Percentiles rank a stretch among this genome's conserved stretches.
phyloP scores from a whole-genome alignment of 2,329 filamentous ascomycete genomes.

The Stagonosporopsis rhizophila region DNA sequence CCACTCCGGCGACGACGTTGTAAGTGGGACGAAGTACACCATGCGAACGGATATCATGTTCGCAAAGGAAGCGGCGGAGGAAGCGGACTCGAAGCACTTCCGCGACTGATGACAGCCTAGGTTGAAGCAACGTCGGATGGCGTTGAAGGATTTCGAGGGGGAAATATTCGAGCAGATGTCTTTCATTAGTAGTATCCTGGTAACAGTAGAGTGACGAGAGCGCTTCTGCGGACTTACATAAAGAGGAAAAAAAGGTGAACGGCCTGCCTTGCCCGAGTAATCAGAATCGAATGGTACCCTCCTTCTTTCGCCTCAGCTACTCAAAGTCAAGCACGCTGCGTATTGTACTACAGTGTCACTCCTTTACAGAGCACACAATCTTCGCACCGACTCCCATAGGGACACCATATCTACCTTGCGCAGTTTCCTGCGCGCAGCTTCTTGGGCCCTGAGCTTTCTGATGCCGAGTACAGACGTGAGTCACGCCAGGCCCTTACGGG shows the following conservation, averaged over 20 bases:
- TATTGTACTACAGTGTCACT: slow-evolving; percentile 93
- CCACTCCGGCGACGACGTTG: slow-evolving; percentile 63
- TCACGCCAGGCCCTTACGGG: slow-evolving; percentile 89
- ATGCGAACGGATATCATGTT: slow-evolving; percentile 66
- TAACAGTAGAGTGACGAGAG: slow-evolving; percentile 11
- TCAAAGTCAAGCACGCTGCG: slow-evolving; percentile 72
- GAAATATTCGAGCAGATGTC: not conserved
- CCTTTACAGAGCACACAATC: slow-evolving; percentile 74
- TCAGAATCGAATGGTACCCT: slow-evolving; percentile 87
- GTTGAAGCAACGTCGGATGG: not conserved
- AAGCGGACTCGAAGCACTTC: not conserved
- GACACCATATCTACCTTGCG: slow-evolving; percentile 48
- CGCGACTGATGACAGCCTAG: not conserved
- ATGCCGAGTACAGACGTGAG: slow-evolving; percentile 84
- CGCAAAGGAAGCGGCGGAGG: slow-evolving; percentile 34
- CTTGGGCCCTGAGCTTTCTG: slow-evolving; percentile 79
- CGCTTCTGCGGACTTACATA: slow-evolving; percentile 54
- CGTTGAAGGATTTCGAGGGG: not conserved
- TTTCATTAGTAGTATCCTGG: slow-evolving; percentile 53
- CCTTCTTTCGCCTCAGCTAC: slow-evolving; percentile 50
- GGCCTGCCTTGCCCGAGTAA: slow-evolving; percentile 84
- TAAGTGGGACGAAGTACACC: slow-evolving; percentile 62
- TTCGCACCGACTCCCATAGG: slow-evolving; percentile 95
- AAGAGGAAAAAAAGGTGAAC: slow-evolving; percentile 64
- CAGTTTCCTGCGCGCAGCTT: slow-evolving; percentile 35